phyloP scores from a whole-genome alignment of 768 basidiomycete genomes.

The Cystoderma amianthinum region DNA sequence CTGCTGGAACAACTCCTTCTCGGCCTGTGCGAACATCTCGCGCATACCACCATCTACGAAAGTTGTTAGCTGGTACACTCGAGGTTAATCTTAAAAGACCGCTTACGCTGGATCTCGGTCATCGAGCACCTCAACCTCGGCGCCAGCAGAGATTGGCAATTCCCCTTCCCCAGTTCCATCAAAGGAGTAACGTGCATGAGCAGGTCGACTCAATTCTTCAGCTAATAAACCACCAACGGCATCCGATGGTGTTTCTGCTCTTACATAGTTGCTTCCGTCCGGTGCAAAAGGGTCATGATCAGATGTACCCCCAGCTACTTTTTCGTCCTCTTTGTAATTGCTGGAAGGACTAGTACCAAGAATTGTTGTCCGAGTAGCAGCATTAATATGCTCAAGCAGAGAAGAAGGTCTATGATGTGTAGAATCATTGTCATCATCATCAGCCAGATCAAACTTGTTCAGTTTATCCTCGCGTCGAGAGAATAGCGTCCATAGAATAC shows the following conservation, averaged over 20 bases:
- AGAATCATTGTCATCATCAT: conserved; percentile 72
- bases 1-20: conserved; percentile 88
- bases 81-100: conserved; percentile 1
- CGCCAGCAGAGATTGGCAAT: conserved; percentile 58
- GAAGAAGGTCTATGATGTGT: conserved; percentile 79
- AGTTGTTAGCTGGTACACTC: conserved; percentile 2
- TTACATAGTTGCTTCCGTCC: conserved; percentile 70
- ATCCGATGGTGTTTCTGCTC: conserved; percentile 79
- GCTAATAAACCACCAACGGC: conserved; percentile 54
- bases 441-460: conserved; percentile 53
- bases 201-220: conserved; percentile 68
- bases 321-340: conserved; percentile 47
- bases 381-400: conserved; percentile 85
- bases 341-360: conserved; percentile 45
- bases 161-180: conserved; percentile 78
- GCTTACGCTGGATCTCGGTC: conserved; percentile 77
- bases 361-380: conserved; percentile 81
- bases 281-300: conserved; percentile 60
- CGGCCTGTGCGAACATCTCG: conserved; percentile 71
- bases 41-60: conserved; percentile 87
- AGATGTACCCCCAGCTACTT: conserved; percentile 21
- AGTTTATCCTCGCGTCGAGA: conserved; percentile 72
- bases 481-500: conserved; percentile 87
- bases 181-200: conserved; percentile 79
- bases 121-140: conserved; percentile 71